Percentiles rank a stretch among this genome's conserved stretches.
phyloP scores from a whole-genome alignment of 1,139 yeast species.

The Saccharomyces hybrid region DNA sequence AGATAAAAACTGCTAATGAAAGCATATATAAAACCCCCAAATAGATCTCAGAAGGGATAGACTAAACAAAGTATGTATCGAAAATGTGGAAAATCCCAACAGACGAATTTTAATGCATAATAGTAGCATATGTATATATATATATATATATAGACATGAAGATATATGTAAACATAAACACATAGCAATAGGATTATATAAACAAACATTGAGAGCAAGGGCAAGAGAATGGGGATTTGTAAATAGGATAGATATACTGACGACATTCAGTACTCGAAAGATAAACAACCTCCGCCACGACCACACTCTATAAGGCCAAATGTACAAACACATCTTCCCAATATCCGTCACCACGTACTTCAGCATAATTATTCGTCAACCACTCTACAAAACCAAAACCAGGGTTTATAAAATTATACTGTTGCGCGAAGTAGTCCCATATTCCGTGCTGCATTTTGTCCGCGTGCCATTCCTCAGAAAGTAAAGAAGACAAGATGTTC shows the following conservation, averaged over 20 bases:
- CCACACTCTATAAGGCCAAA: constrained; percentile 1
- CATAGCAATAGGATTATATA: background rate
- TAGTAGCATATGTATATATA: too few relatives aligned
- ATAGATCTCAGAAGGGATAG: too few relatives aligned
- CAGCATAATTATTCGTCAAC: constrained; percentile 1
- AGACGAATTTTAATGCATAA: too few relatives aligned
- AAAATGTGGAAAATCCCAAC: too few relatives aligned
- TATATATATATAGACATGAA: background rate
- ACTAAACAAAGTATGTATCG: too few relatives aligned
- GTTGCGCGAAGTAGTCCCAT: constrained; percentile 21
- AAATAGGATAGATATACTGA: background rate
- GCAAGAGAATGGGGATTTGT: background rate
- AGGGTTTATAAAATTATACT: constrained; percentile 1
- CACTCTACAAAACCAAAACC: constrained; percentile 1
- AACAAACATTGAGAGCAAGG: background rate
- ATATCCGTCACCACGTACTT: constrained; percentile 1
- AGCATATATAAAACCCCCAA: too few relatives aligned
- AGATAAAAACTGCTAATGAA: background rate
- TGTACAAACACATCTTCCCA: constrained; percentile 1
- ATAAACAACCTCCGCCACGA: constrained; percentile 1
- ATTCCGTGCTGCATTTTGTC: constrained; percentile 50
- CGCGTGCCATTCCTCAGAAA: constrained; percentile 42
- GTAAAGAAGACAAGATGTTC: constrained; percentile 8
- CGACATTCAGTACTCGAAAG: constrained; percentile 1
- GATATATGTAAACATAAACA: constrained; percentile 4